These are phyloP conservation scores for Lecanicillium sp. DNA, from an alignment of 2,329 filamentous ascomycete genomes.

Conservation along the genomic window DNA sequence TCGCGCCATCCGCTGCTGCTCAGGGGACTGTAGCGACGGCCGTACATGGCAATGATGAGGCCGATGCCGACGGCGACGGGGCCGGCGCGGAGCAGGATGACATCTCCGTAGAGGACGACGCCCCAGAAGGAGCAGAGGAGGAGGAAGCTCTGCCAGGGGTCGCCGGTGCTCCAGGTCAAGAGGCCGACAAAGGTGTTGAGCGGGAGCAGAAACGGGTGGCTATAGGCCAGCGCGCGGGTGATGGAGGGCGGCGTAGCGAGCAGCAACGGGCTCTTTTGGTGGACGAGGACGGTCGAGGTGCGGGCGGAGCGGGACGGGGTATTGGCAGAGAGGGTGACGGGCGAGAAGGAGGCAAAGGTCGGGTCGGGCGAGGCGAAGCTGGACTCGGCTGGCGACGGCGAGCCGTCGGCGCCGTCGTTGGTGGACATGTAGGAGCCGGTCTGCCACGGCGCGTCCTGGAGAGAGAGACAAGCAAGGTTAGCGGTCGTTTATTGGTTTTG, in stretches of 20 bases:
- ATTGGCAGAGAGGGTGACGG: slow-evolving; percentile 64
- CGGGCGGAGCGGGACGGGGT: slow-evolving; percentile 55
- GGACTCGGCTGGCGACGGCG: slow-evolving; percentile 13
- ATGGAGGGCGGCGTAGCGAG: slow-evolving; percentile 92
- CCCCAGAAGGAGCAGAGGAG: slow-evolving; percentile 82
- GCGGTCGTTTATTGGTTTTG: not conserved
- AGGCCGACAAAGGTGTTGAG: slow-evolving; percentile 80
- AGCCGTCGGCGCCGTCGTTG: slow-evolving; percentile 25
- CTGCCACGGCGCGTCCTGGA: slow-evolving; percentile 8
- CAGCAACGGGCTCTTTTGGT: slow-evolving; percentile 90
- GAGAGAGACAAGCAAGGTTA: not conserved
- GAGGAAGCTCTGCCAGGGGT: slow-evolving; percentile 96
- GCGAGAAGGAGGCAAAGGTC: slow-evolving; percentile 86
- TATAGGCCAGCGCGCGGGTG: slow-evolving; percentile 89
- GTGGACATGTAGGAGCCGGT: slow-evolving; percentile 11
- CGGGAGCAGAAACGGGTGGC: slow-evolving; percentile 86
- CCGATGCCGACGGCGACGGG: slow-evolving; percentile 73
- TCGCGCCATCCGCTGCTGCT: slow-evolving; percentile 73
- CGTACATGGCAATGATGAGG: slow-evolving; percentile 89
- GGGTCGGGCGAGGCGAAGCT: slow-evolving; percentile 38
- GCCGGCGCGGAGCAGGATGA: slow-evolving; percentile 71
- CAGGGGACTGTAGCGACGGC: slow-evolving; percentile 78
- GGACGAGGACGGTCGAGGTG: slow-evolving; percentile 85
- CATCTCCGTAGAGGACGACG: slow-evolving; percentile 75
- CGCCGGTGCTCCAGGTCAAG: slow-evolving; percentile 86